Percentiles rank a stretch among this genome's conserved stretches.
phyloP scores from a whole-genome alignment of 805 yeast species.

The Vanderwaltozyma polyspora region DNA sequence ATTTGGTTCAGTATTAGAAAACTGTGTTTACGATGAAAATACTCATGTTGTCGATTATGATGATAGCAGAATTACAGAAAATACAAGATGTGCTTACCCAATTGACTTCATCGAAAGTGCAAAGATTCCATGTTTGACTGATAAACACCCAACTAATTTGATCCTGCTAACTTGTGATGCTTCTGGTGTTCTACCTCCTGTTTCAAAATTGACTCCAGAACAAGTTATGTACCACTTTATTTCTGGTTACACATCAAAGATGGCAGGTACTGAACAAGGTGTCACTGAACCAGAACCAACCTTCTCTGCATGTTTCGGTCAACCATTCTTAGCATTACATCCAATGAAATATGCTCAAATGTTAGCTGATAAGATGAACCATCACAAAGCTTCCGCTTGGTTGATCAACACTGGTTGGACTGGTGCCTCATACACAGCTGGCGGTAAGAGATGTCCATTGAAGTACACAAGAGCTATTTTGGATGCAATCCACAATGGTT shows the following conservation, averaged over 20 bases:
- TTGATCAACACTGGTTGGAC: conserved; percentile 98
- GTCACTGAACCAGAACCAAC: conserved; percentile 97
- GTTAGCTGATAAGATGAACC: conserved; percentile 81
- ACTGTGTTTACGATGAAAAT: conserved; percentile 71
- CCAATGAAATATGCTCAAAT: conserved; percentile 97
- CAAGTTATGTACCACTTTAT: conserved; percentile 99
- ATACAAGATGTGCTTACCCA: conserved; percentile 98
- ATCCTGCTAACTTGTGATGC: conserved; percentile 94
- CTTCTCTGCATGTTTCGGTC: conserved; percentile 97
- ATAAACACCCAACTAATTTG: conserved; percentile 84
- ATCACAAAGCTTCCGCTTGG: conserved; percentile 91
- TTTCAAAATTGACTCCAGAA: conserved; percentile 81
- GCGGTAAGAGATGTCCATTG: conserved; percentile 95
- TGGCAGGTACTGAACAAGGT: conserved; percentile 99
- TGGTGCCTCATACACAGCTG: conserved; percentile 82
- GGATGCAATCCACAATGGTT: conserved; percentile 90
- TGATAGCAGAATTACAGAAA: conserved; percentile 78
- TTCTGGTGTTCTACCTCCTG: conserved; percentile 95
- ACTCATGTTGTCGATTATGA: conserved; percentile 79
- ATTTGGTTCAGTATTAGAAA: conserved; percentile 91
- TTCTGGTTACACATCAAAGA: conserved; percentile 96
- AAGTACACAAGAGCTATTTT: conserved; percentile 95
- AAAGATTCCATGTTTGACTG: conserved; percentile 86
- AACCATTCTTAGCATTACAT: conserved; percentile 94
- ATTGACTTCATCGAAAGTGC: conserved; percentile 95